Evolutionary conservation across 768 basidiomycete genomes (phyloP), one percentile per base, ranked within the genome.

Genomic region (Naganishia friedmannii): DNA sequence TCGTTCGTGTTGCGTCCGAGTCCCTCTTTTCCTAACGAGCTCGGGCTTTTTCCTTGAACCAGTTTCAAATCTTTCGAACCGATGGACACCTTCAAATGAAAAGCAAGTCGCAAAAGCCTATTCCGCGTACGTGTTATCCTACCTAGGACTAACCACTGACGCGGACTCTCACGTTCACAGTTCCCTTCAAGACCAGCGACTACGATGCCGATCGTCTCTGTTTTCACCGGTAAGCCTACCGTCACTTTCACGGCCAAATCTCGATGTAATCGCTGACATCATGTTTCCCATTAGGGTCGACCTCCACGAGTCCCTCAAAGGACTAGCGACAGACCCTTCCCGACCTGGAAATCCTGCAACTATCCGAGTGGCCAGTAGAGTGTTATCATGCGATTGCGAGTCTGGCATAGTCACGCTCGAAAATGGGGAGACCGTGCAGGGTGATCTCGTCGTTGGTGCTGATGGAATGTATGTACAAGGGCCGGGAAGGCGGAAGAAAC

Each of bases 361-460:
- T 1, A 66, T 66, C 32, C 46, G 26, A 2, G 31, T 51, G 19
- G 39, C 45, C 10, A 66, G 65, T 51, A 66, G 53, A 51, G 65
- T 66, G n/a, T n/a, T 51, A 15, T 66, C 65, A n/a, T 66, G 65
- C 28, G 65, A 66, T 31, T 51, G 42, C 45, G 65, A 66, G 1
- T 31, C 51, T 13, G 67, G 67, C 21, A 17, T 39, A 5, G 53
- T 70, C 2, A 54, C 9, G 19, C 48, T 70, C 21, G 63, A 46
- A n/a, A 31, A 29, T 45, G 69, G 70, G 12, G 39, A 53, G 29
- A 45, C 21, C 21, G 2, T 70, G 2, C 45, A 55, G 37, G 63
- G 56, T 15, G 70, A 70, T 54, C 37, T 70, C n/a, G 39, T 70
- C 19, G 53, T 70, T 12, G 70, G 70, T 51, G 70, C 70, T 31